Conservation (phyloP, 345 rosid species). For the Citrus maxima region DNA sequence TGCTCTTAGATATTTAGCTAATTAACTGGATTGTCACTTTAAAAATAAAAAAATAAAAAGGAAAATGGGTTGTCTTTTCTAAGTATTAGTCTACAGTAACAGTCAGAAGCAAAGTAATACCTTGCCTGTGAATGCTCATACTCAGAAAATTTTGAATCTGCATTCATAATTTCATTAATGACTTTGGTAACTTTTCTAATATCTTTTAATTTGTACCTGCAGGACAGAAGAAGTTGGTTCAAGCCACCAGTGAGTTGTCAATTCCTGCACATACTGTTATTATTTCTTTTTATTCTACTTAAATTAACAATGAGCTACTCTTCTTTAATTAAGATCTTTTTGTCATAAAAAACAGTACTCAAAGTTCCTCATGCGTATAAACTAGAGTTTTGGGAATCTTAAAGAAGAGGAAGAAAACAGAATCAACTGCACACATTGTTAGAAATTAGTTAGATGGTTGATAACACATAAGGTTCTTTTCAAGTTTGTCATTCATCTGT, state of each 20-base stretch:
- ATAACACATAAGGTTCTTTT: background rate
- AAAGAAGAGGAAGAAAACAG: background rate
- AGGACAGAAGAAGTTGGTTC: slow-evolving; percentile 48
- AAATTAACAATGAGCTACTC: background rate
- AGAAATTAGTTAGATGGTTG: background rate
- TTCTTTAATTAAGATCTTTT: background rate
- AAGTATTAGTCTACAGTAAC: background rate
- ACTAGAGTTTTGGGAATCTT: background rate
- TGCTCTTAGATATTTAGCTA: background rate
- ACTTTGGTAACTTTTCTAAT: slow-evolving; percentile 10
- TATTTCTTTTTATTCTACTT: background rate
- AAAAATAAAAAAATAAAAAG: too few species aligned
- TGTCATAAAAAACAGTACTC: background rate
- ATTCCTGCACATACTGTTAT: background rate
- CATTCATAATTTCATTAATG: background rate
- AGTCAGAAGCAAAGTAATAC: background rate
- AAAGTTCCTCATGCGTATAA: background rate
- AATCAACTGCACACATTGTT: background rate
- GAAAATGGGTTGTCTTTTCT: background rate
- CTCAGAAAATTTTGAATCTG: background rate
- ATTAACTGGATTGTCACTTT: background rate
- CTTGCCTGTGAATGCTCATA: background rate
- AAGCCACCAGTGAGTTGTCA: slow-evolving; percentile 32
- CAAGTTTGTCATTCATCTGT: background rate
- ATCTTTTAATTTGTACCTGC: slow-evolving; percentile 20